Base-by-base conservation (phyloP, 139 green algal genomes). In the Picochlorum sp. region DNA sequence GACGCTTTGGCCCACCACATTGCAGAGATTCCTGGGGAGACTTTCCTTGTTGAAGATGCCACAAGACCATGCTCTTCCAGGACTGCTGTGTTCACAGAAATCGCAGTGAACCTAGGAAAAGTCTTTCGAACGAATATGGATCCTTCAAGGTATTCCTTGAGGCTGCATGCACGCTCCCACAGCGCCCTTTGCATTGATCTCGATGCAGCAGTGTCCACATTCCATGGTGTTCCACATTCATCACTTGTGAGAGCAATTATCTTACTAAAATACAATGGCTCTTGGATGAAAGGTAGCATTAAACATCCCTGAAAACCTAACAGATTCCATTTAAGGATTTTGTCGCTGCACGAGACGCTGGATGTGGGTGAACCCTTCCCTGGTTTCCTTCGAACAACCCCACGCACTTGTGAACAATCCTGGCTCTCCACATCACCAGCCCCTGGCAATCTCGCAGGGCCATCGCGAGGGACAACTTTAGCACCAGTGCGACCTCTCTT, bases 281-380 rank as follows among this genome's bases (percentile, higher is more conserved):
- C 50, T 2, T 28, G 47, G 50, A 97, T 63, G 6, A 91, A 20
- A 6, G 52, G 34, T 2, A 64, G 67, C 49, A 96, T 76, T 56
- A 94, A 79, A 2, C 62, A 65, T 15, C 85, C 86, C 75, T 89
- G 61, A 49, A 49, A 16, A 14, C 92, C 90, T 4, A 97, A 66
- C 49, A 84, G 66, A 13, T 52, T 57, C 91, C 91, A 97, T 20
- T 84, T 77, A 1, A 88, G 83, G 23, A 97, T 73, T 85, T 98
- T 98, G 77, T 98, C 92, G 69, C 82, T 93, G 84, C 92, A 98
- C 67, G 81, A 92, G 68, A 98, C 85, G 7, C 80, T 94, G 62
- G 92, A 72, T 21, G 92, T 96, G 28, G 84, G 52, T 14, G 93
- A 84, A 3, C 91, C 91, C 2, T 85, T 59, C 34, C 92, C 92